Evolutionary conservation across 148 eudicot genomes (phyloP), one percentile per base, ranked within the genome.

Genomic region (Euryodendron excelsum): DNA sequence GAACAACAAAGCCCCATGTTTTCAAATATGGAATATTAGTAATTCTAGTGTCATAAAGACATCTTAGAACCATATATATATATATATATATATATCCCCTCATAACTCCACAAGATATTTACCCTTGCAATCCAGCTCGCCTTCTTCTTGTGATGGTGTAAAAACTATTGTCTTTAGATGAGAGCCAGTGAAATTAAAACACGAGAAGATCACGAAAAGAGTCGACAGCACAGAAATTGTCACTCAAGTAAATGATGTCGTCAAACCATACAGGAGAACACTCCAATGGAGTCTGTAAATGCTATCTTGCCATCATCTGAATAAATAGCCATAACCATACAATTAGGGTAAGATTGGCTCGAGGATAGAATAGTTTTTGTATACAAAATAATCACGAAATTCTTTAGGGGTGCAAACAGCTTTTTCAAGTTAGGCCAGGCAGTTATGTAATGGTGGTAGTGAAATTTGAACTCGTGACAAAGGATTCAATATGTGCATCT

Each of bases 401-500:
- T 27, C 47, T 47, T 70, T 27, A 20, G 53, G 30, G 31, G 27
- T n/a, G 18, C 53, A 70, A 70, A 70, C 9, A 70, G 74, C 5
- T 11, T 61, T 61, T 45, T 45, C 56, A 70, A 45, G 14, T 70
- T 44, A 0, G 74, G n/a, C n/a, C n/a, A n/a, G 33, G 74, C 74
- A 70, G 4, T 47, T 70, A 70, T 70, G 56, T 47, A 70, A 23
- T 70, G 74, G 74, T 48, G 52, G 52, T 11, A 48, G 52, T 10
- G 52, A 12, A 48, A 69, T 69, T 45, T 69, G 53, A 20, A 47
- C 59, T 18, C 23, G 59, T 20, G 61, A 30, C 39, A 82, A 28
- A 10, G 85, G 85, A 55, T 82, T 82, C 4, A 68, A 34, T 11
- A 82, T 28, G 39, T 82, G 45, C 74, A 78, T 73, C 10, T 67